These are phyloP conservation scores for Diversispora eburnea DNA, from an alignment of 192 early-diverging fungal genomes.

Conservation along the genomic window DNA sequence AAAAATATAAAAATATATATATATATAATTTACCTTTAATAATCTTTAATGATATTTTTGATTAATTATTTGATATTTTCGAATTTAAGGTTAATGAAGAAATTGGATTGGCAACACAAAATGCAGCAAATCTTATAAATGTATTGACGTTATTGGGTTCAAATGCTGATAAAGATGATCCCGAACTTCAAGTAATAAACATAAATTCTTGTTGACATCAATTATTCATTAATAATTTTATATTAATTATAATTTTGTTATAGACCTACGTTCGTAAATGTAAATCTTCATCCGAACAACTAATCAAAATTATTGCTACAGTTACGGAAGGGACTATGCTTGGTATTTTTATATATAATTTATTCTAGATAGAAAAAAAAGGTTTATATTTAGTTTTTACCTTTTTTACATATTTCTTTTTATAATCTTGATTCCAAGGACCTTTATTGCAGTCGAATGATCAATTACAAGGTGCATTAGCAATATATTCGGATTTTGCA, in stretches of 20 bases:
- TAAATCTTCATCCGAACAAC: slow-evolving; percentile 1
- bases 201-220: not conserved
- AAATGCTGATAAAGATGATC: not conserved
- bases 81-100: slow-evolving; percentile 16
- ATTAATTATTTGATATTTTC: not conserved
- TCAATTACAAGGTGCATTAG: slow-evolving; percentile 10
- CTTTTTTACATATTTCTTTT: not conserved
- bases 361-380: not conserved
- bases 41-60: not conserved
- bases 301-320: slow-evolving; percentile 12
- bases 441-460: slow-evolving; percentile 18
- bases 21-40: too few species aligned
- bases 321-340: not conserved
- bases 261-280: slow-evolving; percentile 11
- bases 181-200: slow-evolving; percentile 14
- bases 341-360: not conserved
- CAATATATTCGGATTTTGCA: slow-evolving; percentile 2
- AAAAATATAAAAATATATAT: too few species aligned
- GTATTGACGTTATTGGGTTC: not conserved
- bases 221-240: not conserved
- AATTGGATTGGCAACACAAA: slow-evolving; percentile 17
- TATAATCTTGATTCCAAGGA: not conserved
- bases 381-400: not conserved
- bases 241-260: not conserved
- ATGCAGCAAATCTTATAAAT: slow-evolving; percentile 20